A percentile compares a stretch with the other conserved stretches of the same genome.
These are phyloP conservation scores for Globisporangium abappressorium DNA, from an alignment of 352 stramenopile genomes.

Conservation along the genomic window DNA sequence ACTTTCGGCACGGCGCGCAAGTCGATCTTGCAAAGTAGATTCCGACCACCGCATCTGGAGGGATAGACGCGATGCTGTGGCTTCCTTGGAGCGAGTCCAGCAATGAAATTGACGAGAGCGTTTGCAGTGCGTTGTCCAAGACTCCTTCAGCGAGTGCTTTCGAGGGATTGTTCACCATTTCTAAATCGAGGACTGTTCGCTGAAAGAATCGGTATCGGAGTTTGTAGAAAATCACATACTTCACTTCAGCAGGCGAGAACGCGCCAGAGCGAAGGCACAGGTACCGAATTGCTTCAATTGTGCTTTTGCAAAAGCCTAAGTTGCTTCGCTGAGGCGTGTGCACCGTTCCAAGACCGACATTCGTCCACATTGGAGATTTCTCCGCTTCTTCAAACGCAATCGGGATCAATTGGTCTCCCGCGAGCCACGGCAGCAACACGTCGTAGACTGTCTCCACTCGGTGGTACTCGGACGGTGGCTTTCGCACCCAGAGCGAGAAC, in stretches of 20 bases:
- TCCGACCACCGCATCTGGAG: conserved; percentile 55
- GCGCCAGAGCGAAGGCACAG: conserved; percentile 53
- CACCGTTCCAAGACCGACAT: conserved; percentile 27
- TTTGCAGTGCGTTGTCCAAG: conserved; percentile 55
- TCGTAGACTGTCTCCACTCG: conserved; percentile 87
- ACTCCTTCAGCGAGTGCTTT: conserved; percentile 44
- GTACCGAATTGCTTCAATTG: conserved; percentile 74
- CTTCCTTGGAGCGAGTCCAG: conserved; percentile 75
- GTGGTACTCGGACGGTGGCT: conserved; percentile 84
- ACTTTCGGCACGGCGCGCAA: conserved; percentile 42
- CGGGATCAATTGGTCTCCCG: conserved; percentile 66
- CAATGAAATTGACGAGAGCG: conserved; percentile 57
- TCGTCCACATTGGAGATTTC: conserved; percentile 28
- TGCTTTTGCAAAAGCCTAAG: conserved; percentile 79
- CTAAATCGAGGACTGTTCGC: conserved; percentile 50
- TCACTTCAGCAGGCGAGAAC: conserved; percentile 60
- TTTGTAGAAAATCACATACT: conserved; percentile 67
- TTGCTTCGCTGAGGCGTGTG: conserved; percentile 73
- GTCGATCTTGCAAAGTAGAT: conserved; percentile 70
- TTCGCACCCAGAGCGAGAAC: conserved; percentile 85
- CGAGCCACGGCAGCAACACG: conserved; percentile 86
- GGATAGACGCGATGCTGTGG: conserved; percentile 49
- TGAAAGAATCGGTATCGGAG: conserved; percentile 67
- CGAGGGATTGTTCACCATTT: conserved; percentile 50
- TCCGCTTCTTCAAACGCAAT: conserved; percentile 47